Evolutionary conservation across 1,139 yeast species (phyloP).

Genomic region (Candida glucosophila): DNA sequence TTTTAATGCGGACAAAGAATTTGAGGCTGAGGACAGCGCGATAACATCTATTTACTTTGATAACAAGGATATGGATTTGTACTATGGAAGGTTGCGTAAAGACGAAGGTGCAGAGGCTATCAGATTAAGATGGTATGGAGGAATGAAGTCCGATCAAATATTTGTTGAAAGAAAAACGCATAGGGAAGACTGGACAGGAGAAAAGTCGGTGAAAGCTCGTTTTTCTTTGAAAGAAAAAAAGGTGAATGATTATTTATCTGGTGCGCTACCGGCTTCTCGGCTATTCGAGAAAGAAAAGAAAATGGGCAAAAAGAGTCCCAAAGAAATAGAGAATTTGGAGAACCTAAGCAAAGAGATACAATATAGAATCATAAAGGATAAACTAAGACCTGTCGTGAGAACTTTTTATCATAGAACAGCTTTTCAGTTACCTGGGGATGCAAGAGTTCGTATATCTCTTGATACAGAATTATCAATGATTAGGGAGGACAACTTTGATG

Average conservation of each 20-base stretch:
- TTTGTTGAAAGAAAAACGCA: constrained; percentile 97
- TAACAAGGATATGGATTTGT: constrained; percentile 78
- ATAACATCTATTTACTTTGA: constrained; percentile 95
- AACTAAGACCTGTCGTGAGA: constrained; percentile 87
- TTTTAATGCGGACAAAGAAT: constrained; percentile 92
- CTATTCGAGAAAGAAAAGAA: constrained; percentile 88
- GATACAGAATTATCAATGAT: constrained; percentile 95
- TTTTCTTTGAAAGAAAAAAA: constrained; percentile 86
- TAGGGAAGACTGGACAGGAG: constrained; percentile 99
- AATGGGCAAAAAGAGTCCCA: constrained; percentile 79
- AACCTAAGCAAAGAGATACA: constrained; percentile 89
- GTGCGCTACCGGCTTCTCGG: constrained; percentile 78
- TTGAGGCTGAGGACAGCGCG: constrained; percentile 89
- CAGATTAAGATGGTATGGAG: constrained; percentile 98
- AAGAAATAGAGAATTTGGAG: constrained; percentile 88
- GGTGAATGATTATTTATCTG: constrained; percentile 74
- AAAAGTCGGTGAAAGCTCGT: constrained; percentile 94
- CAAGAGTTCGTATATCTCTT: constrained; percentile 93
- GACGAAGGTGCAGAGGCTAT: constrained; percentile 99
- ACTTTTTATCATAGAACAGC: constrained; percentile 97
- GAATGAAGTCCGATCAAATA: constrained; percentile 86
- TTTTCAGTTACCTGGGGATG: constrained; percentile 97
- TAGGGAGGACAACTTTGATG: constrained; percentile 95
- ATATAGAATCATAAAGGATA: constrained; percentile 75
- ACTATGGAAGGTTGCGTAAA: constrained; percentile 88